Evolutionary conservation across 1,284 basidiomycete genomes (phyloP), one percentile per base, ranked within the genome.

Genomic region (Sphagnurus paluster): DNA sequence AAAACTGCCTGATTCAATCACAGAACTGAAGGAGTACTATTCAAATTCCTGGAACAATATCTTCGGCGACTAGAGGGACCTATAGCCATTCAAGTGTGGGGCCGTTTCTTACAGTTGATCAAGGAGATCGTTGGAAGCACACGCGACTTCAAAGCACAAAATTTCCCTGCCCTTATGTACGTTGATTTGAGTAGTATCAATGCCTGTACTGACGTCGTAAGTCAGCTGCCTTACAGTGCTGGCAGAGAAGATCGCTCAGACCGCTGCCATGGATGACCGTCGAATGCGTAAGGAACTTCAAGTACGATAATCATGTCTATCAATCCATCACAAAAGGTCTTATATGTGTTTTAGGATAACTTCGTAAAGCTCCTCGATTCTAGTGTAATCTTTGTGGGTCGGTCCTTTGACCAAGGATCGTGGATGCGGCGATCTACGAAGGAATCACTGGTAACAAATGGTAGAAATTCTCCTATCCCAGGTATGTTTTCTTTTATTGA

Each of bases 71-170:
- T 99, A 38, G 95, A 98, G 64, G 90, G 91, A 1, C 89, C 93
- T 0, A 74, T 95, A 16, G 93, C 92, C 1, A 75, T 93, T 4
- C 96, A 98, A 68, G 90, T 98, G 5, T 98, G 96, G 95, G 70
- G 72, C 42, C 79, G 89, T 14, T 86, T 88, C 59, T 74, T 92
- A 52, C 78, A 85, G 26, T 74, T 98, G 25, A 81, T 85, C 7
- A 93, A 90, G 60, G 95, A 98, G 23, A 67, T 95, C 14, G 67
- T 82, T 9, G 74, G 75, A 41, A 77, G 74, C 55, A 66, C 82
- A 39, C 73, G 80, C 50, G 77, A 85, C 42, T 81, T 83, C 70
- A 85, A 83, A 52, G 57, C 73, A 0, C 85, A 91, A 52, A 77
- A 87, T 5, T 94, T 89, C 64, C 77, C 86, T 4, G 74, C 82